Evolutionary conservation across 1,284 basidiomycete genomes (phyloP).

Genomic region (Vanrija sp.): DNA sequence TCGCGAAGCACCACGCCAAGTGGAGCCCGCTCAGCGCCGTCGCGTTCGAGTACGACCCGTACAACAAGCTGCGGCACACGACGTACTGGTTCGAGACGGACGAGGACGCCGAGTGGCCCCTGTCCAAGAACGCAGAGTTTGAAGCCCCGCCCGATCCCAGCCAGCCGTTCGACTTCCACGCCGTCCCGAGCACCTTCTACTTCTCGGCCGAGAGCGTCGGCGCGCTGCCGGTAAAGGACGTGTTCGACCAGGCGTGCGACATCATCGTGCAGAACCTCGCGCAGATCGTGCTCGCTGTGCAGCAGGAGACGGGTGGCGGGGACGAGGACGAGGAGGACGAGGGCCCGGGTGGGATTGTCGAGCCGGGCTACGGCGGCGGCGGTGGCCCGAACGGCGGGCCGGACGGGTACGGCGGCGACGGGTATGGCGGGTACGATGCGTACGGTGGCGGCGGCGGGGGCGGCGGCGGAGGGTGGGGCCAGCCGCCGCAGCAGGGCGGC

Average conservation of each 20-base stretch:
- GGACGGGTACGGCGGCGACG: slow-evolving; percentile 12
- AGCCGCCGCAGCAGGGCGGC: slow-evolving; percentile 9
- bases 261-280: slow-evolving; percentile 78
- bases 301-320: slow-evolving; percentile 40
- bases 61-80: slow-evolving; percentile 95
- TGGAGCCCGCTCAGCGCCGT: slow-evolving; percentile 97
- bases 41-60: slow-evolving; percentile 95
- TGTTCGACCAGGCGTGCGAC: slow-evolving; percentile 75
- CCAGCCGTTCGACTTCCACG: slow-evolving; percentile 78
- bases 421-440: slow-evolving; percentile 12
- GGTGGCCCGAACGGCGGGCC: slow-evolving; percentile 6
- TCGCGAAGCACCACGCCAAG: slow-evolving; percentile 98
- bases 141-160: slow-evolving; percentile 75
- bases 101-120: slow-evolving; percentile 71
- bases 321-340: slow-evolving; percentile 36
- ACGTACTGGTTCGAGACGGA: slow-evolving; percentile 92
- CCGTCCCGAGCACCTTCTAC: slow-evolving; percentile 83
- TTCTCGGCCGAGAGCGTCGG: slow-evolving; percentile 88
- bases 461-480: slow-evolving; percentile 15
- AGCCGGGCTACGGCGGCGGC: slow-evolving; percentile 25
- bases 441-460: slow-evolving; percentile 16
- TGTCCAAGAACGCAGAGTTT: slow-evolving; percentile 73
- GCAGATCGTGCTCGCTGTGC: slow-evolving; percentile 60
- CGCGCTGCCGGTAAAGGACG: slow-evolving; percentile 78
- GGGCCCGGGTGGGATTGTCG: slow-evolving; percentile 24